Percentiles rank a stretch among this genome's conserved stretches.
These are phyloP conservation scores for Decorospora gaudefroyi DNA, from an alignment of 2,329 filamentous ascomycete genomes.

Conservation along the genomic window DNA sequence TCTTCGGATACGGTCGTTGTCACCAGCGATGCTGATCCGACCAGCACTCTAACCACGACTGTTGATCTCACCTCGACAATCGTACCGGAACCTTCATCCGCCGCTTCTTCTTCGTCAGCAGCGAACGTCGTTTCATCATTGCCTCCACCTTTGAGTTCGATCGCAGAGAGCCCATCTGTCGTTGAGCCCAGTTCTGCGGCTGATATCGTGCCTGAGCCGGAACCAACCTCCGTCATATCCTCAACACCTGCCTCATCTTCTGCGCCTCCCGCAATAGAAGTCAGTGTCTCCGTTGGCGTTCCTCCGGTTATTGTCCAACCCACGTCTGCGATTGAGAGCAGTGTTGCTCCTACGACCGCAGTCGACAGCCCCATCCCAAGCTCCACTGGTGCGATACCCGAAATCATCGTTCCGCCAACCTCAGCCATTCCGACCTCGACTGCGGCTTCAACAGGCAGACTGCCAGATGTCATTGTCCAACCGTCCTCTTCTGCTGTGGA, in stretches of 20 bases:
- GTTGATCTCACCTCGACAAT: conserved; percentile 22
- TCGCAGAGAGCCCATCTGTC: conserved; percentile 3
- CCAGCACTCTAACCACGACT: conserved; percentile 19
- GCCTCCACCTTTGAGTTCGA: too few relatives aligned
- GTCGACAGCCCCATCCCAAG: conserved; percentile 4
- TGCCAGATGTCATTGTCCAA: conserved; percentile 8
- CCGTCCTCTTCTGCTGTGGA: not conserved
- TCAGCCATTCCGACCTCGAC: conserved; percentile 1
- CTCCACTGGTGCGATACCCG: conserved; percentile 13
- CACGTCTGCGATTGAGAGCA: conserved; percentile 5
- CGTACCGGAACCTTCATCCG: conserved; percentile 15
- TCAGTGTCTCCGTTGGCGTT: conserved; percentile 12
- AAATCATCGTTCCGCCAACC: conserved; percentile 12
- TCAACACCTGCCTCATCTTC: conserved; percentile 5
- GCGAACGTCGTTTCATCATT: not conserved
- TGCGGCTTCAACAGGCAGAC: conserved; percentile 3
- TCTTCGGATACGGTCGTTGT: conserved; percentile 11
- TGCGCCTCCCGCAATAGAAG: not conserved
- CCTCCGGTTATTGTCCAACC: conserved; percentile 11
- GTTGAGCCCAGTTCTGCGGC: conserved; percentile 19
- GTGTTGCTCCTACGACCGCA: not conserved
- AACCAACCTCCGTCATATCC: conserved; percentile 7
- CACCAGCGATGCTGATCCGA: conserved; percentile 17
- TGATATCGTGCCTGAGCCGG: conserved; percentile 5
- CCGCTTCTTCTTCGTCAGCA: conserved; percentile 6